These are phyloP conservation scores for Mortierella sp. DNA, from an alignment of 371 early-diverging fungal species.

Conservation along the genomic window DNA sequence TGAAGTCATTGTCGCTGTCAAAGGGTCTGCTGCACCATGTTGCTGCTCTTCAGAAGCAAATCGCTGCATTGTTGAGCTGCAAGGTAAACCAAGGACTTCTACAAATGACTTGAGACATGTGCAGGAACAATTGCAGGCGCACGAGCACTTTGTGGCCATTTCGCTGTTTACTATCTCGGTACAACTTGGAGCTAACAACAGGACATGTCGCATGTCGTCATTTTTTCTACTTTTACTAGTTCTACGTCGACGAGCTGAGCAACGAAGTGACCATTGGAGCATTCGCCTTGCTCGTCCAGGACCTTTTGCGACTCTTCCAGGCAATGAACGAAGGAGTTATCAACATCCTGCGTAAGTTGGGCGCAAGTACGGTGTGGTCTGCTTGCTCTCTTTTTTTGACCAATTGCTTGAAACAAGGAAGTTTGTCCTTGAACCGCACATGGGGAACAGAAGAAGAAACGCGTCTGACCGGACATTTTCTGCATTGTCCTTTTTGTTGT, in stretches of 20 bases:
- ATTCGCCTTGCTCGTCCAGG: constrained; percentile 87
- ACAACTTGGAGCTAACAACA: background rate
- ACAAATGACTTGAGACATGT: no score
- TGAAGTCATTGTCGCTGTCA: constrained; percentile 71
- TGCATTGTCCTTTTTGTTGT: background rate
- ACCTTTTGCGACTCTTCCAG: constrained; percentile 89
- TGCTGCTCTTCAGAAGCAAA: constrained; percentile 83
- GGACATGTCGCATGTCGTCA: constrained; percentile 5
- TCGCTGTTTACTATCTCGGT: background rate
- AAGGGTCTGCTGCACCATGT: constrained; percentile 85
- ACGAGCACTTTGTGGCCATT: background rate
- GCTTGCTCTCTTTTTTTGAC: constrained; percentile 7
- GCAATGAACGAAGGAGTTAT: constrained; percentile 94
- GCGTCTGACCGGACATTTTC: background rate
- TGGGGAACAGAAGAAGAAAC: background rate
- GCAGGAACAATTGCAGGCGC: background rate
- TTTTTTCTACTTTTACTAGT: constrained; percentile 63
- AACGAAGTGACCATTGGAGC: constrained; percentile 91
- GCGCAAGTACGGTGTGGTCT: background rate
- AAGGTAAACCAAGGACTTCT: constrained; percentile 62
- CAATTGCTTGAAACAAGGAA: background rate
- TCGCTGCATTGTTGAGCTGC: constrained; percentile 82
- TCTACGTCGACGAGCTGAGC: constrained; percentile 85
- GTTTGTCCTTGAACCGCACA: background rate
- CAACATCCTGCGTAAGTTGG: constrained; percentile 80